phyloP scores from a whole-genome alignment of 2,329 filamentous ascomycete genomes.

The Scedosporium dehoogii region DNA sequence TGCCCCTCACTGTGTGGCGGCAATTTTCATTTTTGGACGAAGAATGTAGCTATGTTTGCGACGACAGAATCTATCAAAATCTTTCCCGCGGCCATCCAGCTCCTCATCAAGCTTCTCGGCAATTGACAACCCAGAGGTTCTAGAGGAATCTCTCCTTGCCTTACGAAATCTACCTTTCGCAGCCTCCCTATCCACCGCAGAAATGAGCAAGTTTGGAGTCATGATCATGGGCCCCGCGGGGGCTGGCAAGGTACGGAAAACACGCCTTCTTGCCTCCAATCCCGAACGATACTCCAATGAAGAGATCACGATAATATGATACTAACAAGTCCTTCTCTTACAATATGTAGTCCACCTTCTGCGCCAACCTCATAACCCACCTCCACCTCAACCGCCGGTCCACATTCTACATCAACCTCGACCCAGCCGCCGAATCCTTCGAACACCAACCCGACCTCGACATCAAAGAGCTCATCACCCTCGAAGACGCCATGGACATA shows the following conservation, averaged over 20 bases:
- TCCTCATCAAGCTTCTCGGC: neutral
- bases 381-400: conserved; percentile 85
- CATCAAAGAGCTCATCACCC: conserved; percentile 87
- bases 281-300: neutral
- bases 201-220: conserved; percentile 88
- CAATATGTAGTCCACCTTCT: conserved; percentile 70
- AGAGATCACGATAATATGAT: neutral
- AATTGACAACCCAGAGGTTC: neutral
- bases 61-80: too few species aligned
- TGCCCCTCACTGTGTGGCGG: neutral
- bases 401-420: conserved; percentile 96
- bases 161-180: neutral
- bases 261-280: neutral
- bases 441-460: conserved; percentile 86
- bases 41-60: neutral
- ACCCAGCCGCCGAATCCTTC: conserved; percentile 90
- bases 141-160: neutral
- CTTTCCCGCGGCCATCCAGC: too few species aligned
- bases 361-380: conserved; percentile 84
- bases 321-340: neutral
- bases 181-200: conserved; percentile 14
- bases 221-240: conserved; percentile 95
- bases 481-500: conserved; percentile 95
- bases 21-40: neutral
- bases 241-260: conserved; percentile 65